phyloP scores from a whole-genome alignment of 306 rosid species.

The Canavalia gladiata region DNA sequence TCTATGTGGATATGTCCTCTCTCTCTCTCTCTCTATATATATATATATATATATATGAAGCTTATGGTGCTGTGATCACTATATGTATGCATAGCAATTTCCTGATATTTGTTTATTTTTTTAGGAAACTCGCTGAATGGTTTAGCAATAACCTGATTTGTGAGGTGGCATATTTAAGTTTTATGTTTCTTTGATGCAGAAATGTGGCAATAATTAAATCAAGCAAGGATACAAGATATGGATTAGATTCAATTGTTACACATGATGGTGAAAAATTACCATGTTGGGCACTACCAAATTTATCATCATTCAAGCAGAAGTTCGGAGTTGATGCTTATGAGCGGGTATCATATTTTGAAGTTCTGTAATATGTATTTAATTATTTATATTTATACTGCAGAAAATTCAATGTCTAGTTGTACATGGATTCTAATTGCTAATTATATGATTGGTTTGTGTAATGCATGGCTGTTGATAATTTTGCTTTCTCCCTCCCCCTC shows the following conservation, averaged over 20 bases:
- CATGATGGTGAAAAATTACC: slow-evolving; percentile 87
- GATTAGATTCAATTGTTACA: slow-evolving; percentile 89
- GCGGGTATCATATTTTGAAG: slow-evolving; percentile 59
- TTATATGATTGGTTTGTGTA: slow-evolving; percentile 5
- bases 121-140: neutral
- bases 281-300: slow-evolving; percentile 76
- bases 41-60: slow-evolving; percentile 9
- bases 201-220: slow-evolving; percentile 88
- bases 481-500: neutral
- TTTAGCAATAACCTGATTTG: slow-evolving; percentile 20
- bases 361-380: slow-evolving; percentile 34
- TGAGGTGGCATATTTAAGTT: neutral
- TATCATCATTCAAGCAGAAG: slow-evolving; percentile 80
- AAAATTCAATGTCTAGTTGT: slow-evolving; percentile 16
- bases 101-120: slow-evolving; percentile 15
- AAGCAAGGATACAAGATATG: slow-evolving; percentile 87
- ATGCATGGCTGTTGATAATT: slow-evolving; percentile 10
- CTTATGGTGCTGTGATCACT: slow-evolving; percentile 29
- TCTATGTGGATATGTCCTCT: slow-evolving; percentile 8
- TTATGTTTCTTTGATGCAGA: slow-evolving; percentile 59
- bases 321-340: slow-evolving; percentile 76
- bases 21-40: too few relatives aligned
- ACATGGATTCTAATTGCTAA: slow-evolving; percentile 7
- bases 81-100: slow-evolving; percentile 8
- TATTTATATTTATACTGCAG: slow-evolving; percentile 3